Base-by-base conservation (phyloP, 805 yeast genomes). In the Schizosaccharomyces lindneri region DNA sequence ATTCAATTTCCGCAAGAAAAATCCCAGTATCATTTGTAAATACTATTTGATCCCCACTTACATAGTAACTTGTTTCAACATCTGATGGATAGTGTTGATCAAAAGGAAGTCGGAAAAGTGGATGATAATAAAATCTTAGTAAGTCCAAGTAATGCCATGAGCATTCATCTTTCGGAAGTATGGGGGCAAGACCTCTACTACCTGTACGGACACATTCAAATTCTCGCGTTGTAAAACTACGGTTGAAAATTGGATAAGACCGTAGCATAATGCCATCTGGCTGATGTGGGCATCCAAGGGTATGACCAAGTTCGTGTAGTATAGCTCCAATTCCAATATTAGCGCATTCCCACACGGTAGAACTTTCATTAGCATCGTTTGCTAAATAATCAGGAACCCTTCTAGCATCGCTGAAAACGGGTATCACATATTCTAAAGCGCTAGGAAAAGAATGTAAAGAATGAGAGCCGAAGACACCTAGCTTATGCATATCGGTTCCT, bases 401-500 rank as follows among this genome's bases (percentile, higher is more conserved):
- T 17, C 69, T 76, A n/a, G 77, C 76, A 68, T 93, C 97, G 29
- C 81, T 73, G 66, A 89, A 87, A 43, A 63, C 61, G 0, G 83
- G 79, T 4, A 79, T 79, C 3, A 93, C 70, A 48, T 81, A 82
- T 63, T 87, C 93, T 64, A 87, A 75, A 62, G 78, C 79, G n/a
- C 78, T 71, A n/a, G 98, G 97, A 94, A 95, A 93, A 0, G 95
- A 80, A 70, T 85, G 89, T 13, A 87, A 66, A 0, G 95, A 93
- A 68, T 93, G 97, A 5, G 95, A 83, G 5, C 98, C 98, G 71
- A 89, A 90, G 9, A 93, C 87, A 0, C 95, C 97, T 62, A 93
- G 72, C 65, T 81, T 81, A 55, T 87, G 74, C 55, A 80, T 74
- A 55, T 77, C 82, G 31, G 78, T 77, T 13, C 93, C 93, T 36